Base-by-base conservation (phyloP, 805 yeast species). In the Kluyveromyces nonfermentans region DNA sequence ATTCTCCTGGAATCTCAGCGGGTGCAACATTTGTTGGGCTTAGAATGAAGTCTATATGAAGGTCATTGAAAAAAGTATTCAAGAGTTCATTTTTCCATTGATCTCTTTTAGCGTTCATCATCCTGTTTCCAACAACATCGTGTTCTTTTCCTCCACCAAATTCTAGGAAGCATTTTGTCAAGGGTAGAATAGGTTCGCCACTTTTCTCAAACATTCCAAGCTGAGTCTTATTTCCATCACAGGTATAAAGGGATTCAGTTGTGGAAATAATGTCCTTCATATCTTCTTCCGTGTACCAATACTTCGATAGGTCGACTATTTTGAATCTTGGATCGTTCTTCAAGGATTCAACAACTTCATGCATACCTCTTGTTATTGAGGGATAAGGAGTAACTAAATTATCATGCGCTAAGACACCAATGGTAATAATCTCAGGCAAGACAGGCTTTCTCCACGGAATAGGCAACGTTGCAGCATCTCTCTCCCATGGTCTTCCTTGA, bases 21-120 rank as follows among this genome's bases (percentile, higher is more conserved):
- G 78, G 80, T 49, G 82, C 81, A 44, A 73, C 75, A 61, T 80
- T 78, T 6, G 79, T 73, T 47, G 90, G 89, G 41, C 82, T 73
- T 37, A 84, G 62, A 46, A 84, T 71, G 54, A 80, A 75, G 55
- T 84, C 89, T 39, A 83, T 40, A 15, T 50, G 41, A 20, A 44
- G 33, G n/a, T 37, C 40, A 21, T 49, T 35, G 46, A 53, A 56
- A 40, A 49, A 53, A 30, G 44, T 51, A 22, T 56, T 50, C 17
- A 51, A 37, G 41, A 56, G 42, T 17, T 74, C 74, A 46, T 73
- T 73, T 60, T 81, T 75, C 57, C 79, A 69, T 10, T 55, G 54
- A 54, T 84, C 88, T 57, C 89, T 72, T 42, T 68, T 66, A 40
- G 60, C 50, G 52, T 77, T 78, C 53, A 79, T 68, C 52, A 68